Percentiles rank a stretch among this genome's conserved stretches.
Evolutionary conservation across 2,329 filamentous ascomycete genomes (phyloP).

Genomic region (Periglandula ipomoeae): DNA sequence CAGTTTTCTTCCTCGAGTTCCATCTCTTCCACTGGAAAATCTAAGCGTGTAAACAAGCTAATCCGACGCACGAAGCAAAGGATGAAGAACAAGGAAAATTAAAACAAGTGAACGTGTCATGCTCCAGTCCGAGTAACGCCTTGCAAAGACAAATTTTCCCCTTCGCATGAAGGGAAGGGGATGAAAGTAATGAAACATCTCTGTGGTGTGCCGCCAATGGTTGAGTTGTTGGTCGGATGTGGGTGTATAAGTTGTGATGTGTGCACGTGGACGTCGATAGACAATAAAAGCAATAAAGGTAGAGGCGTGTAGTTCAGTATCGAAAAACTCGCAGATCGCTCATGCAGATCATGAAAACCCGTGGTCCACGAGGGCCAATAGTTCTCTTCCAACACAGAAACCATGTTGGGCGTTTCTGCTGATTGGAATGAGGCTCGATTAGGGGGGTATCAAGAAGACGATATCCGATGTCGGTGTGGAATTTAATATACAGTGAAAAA

Average conservation of each 20-base stretch:
- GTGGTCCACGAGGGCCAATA: constrained; percentile 15
- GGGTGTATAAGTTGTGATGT: constrained; percentile 7
- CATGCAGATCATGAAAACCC: constrained; percentile 37
- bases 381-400: background rate
- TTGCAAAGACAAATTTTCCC: constrained; percentile 20
- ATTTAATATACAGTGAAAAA: constrained; percentile 20
- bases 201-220: constrained; percentile 7
- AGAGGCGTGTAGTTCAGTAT: constrained; percentile 3
- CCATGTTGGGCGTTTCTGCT: background rate
- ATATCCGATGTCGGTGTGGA: background rate
- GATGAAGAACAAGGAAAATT: constrained; percentile 12
- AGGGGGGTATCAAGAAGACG: background rate
- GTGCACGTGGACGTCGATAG: constrained; percentile 7
- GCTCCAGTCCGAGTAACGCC: constrained; percentile 22
- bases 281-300: constrained; percentile 2
- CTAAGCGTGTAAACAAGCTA: constrained; percentile 6
- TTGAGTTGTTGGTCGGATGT: constrained; percentile 6
- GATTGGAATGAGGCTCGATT: background rate
- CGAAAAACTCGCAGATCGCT: constrained; percentile 36
- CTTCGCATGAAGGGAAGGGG: constrained; percentile 6
- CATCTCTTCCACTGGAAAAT: constrained; percentile 11
- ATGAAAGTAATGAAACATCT: constrained; percentile 13
- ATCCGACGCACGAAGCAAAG: constrained; percentile 11
- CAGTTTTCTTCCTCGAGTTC: background rate
- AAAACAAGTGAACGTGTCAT: constrained; percentile 14